Percentiles rank a stretch among this genome's conserved stretches.
These are phyloP conservation scores for Mikania micrantha DNA, from an alignment of 129 eudicot genomes.

Conservation along the genomic window DNA sequence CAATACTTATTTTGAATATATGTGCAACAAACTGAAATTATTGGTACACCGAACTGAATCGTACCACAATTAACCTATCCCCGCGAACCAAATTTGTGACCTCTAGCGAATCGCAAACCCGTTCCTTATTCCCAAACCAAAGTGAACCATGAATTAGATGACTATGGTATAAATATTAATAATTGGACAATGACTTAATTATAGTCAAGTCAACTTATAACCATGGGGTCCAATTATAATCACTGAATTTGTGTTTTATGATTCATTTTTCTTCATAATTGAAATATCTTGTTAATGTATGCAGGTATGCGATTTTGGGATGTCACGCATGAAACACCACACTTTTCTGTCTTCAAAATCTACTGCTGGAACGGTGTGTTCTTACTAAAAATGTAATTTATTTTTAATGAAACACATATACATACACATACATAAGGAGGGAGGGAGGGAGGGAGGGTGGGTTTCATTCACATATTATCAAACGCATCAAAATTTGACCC, in stretches of 20 bases:
- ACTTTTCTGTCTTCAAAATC: slow-evolving; percentile 88
- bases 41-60: too few species aligned
- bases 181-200: background rate
- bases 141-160: too few species aligned
- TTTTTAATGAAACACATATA: background rate
- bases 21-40: too few species aligned
- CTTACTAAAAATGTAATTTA: slow-evolving; percentile 3
- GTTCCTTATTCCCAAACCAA: too few species aligned
- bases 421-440: background rate
- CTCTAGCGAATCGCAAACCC: too few species aligned
- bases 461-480: too few species aligned
- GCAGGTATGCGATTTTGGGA: slow-evolving; percentile 91
- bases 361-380: slow-evolving; percentile 84
- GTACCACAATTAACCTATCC: too few species aligned
- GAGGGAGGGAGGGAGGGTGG: too few species aligned
- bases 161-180: too few species aligned
- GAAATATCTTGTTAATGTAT: background rate
- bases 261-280: slow-evolving; percentile 34
- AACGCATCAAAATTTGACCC: too few species aligned
- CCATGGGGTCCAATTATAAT: background rate
- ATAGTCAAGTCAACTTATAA: background rate
- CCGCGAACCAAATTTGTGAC: too few species aligned
- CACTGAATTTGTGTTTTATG: slow-evolving; percentile 63
- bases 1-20: too few species aligned
- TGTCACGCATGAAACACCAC: slow-evolving; percentile 90